Percentiles rank a stretch among this genome's conserved stretches.
Evolutionary conservation across 2,329 filamentous ascomycete species (phyloP).

Genomic region (Beauveria pseudobassiana): DNA sequence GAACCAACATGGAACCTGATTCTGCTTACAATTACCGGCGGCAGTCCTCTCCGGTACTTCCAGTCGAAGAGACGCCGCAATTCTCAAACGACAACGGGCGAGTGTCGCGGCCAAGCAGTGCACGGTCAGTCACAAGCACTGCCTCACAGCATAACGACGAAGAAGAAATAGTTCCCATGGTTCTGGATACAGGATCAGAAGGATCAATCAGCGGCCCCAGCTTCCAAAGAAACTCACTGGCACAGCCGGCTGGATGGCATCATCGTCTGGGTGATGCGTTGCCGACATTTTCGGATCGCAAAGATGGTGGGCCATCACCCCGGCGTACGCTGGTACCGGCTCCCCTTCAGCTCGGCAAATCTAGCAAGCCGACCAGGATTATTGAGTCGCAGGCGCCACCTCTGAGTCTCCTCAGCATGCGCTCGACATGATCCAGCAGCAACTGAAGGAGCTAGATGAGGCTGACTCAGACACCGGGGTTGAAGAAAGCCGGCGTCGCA

Average conservation of each 20-base stretch:
- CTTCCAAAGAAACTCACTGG: conserved; percentile 5
- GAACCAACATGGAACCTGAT: neutral
- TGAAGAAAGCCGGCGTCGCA: conserved; percentile 35
- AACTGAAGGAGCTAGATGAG: conserved; percentile 42
- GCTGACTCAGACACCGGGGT: conserved; percentile 27
- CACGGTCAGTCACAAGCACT: neutral
- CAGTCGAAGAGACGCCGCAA: conserved; percentile 23
- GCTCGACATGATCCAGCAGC: conserved; percentile 42
- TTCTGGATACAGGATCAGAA: conserved; percentile 30
- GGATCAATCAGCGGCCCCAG: conserved; percentile 10
- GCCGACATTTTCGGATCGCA: conserved; percentile 51
- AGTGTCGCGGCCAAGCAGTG: neutral
- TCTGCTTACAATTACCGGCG: conserved; percentile 25
- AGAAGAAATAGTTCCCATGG: conserved; percentile 33
- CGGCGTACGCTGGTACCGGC: conserved; percentile 50
- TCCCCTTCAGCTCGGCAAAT: conserved; percentile 42
- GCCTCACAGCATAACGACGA: neutral
- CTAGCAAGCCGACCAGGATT: conserved; percentile 35
- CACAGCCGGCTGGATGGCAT: conserved; percentile 36
- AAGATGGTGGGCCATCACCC: conserved; percentile 30
- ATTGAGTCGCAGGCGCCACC: conserved; percentile 44
- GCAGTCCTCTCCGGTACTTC: conserved; percentile 44
- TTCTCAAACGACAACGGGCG: neutral
- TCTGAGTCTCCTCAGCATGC: conserved; percentile 43
- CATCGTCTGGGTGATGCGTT: conserved; percentile 50